Evolutionary conservation across 2,329 filamentous ascomycete species (phyloP).

Genomic region (Exophiala calicioides): DNA sequence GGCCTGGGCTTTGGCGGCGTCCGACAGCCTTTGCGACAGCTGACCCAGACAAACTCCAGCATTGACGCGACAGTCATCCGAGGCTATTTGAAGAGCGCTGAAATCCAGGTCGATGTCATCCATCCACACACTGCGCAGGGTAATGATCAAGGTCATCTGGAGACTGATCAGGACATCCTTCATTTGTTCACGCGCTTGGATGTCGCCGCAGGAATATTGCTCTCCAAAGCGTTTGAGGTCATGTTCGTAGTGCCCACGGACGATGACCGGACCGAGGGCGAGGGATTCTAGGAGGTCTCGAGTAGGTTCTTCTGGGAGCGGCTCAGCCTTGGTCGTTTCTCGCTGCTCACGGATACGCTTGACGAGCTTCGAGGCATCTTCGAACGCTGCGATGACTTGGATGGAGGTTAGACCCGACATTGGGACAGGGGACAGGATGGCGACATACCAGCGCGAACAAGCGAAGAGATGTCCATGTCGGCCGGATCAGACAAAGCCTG

Average conservation of each 20-base stretch:
- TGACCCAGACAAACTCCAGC: constrained; percentile 40
- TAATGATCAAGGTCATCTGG: constrained; percentile 38
- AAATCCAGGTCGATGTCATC: constrained; percentile 38
- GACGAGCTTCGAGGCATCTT: constrained; percentile 36
- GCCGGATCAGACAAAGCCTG: no score
- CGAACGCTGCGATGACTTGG: constrained; percentile 37
- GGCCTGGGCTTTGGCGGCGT: constrained; percentile 20
- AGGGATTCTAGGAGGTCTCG: constrained; percentile 40
- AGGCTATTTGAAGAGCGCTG: constrained; percentile 36
- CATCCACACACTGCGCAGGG: constrained; percentile 36
- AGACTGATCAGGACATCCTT: constrained; percentile 43
- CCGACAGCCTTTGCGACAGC: constrained; percentile 37
- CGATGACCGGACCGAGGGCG: constrained; percentile 36
- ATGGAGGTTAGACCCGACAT: not conserved
- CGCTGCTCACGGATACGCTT: constrained; percentile 32
- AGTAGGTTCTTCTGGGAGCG: constrained; percentile 21
- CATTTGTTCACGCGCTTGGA: constrained; percentile 40
- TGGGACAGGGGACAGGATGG: not conserved
- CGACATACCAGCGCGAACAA: constrained; percentile 24
- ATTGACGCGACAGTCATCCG: constrained; percentile 39
- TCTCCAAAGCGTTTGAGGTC: constrained; percentile 39
- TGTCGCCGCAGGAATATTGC: constrained; percentile 40
- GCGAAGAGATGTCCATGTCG: constrained; percentile 25
- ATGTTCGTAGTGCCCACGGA: constrained; percentile 41
- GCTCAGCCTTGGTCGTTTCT: constrained; percentile 6